Conservation (phyloP, 345 rosid genomes). For the Psidium friedrichsthalianum region DNA sequence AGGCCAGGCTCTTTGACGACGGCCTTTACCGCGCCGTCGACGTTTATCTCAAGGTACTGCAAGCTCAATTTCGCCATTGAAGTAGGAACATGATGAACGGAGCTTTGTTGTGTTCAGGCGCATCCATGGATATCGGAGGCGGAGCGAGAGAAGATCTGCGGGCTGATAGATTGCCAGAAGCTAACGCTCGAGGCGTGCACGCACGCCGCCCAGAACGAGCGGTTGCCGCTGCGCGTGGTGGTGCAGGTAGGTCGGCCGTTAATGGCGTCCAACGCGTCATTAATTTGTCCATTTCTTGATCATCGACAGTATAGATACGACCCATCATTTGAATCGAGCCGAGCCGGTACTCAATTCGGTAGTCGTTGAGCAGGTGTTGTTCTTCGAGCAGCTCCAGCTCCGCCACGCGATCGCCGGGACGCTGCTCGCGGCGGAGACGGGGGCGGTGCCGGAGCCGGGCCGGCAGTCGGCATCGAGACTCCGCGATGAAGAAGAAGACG, state of each 20-base stretch:
- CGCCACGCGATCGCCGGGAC: slow-evolving; percentile 66
- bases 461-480: slow-evolving; percentile 23
- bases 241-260: slow-evolving; percentile 44
- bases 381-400: slow-evolving; percentile 76
- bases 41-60: slow-evolving; percentile 73
- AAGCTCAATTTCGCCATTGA: neutral
- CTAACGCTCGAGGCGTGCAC: slow-evolving; percentile 95
- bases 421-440: slow-evolving; percentile 38
- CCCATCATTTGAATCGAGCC: neutral
- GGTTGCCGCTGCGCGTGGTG: slow-evolving; percentile 81
- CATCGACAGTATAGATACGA: neutral
- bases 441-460: slow-evolving; percentile 26
- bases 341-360: neutral
- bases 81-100: neutral
- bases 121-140: slow-evolving; percentile 83
- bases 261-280: neutral
- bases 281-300: neutral
- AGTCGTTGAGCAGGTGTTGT: slow-evolving; percentile 48
- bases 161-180: slow-evolving; percentile 81
- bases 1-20: slow-evolving; percentile 85
- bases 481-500: slow-evolving; percentile 19
- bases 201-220: slow-evolving; percentile 98
- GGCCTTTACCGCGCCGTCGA: slow-evolving; percentile 98
- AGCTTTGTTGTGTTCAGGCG: slow-evolving; percentile 28
- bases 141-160: slow-evolving; percentile 81